Base-by-base conservation (phyloP, 768 basidiomycete species). In the Boletus rubroflammeus region DNA sequence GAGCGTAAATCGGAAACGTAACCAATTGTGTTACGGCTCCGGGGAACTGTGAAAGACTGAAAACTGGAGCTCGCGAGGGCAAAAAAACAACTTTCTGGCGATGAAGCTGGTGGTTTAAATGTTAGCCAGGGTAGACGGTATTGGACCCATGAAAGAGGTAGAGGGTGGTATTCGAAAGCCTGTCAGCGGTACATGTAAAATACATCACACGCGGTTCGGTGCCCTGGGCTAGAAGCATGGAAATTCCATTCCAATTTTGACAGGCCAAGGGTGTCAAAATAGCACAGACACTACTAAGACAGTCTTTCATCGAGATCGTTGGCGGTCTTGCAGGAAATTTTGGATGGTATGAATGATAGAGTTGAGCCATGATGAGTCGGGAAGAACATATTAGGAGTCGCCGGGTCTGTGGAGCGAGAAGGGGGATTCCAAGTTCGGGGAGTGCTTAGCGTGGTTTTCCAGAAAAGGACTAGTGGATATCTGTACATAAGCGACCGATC, bases 141-240 rank as follows among this genome's bases (percentile, higher is more conserved):
- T 25, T 25, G 28, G n/a, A 28, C 8, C 26, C 26, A 34, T n/a
- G 4, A 47, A n/a, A 25, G 21, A n/a, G 9, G 19, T 19, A 6
- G 25, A 25, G 5, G 10, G 11, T 31, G 46, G 36, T 25, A 6
- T 14, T 14, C 19, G 31, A 32, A 31, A 1, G 13, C 11, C 10
- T 34, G 6, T 47, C 34, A 25, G 25, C 15, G n/a, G n/a, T 9
- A 28, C 40, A 36, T 42, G 19, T 25, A 6, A 7, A 25, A 25
- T 25, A 9, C 38, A 35, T 14, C 15, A 25, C 57, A 54, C 50
- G 36, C 3, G 47, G 47, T 42, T 51, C 21, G 5, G 25, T 19
- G 32, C 53, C 58, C 58, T 56, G 59, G 32, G 46, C 49, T 44
- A 60, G 57, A 60, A 60, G 58, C 45, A 28, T n/a, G 25, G 10